Evolutionary conservation across 2,329 filamentous ascomycete species (phyloP).

Genomic region (Amauroascus niger): DNA sequence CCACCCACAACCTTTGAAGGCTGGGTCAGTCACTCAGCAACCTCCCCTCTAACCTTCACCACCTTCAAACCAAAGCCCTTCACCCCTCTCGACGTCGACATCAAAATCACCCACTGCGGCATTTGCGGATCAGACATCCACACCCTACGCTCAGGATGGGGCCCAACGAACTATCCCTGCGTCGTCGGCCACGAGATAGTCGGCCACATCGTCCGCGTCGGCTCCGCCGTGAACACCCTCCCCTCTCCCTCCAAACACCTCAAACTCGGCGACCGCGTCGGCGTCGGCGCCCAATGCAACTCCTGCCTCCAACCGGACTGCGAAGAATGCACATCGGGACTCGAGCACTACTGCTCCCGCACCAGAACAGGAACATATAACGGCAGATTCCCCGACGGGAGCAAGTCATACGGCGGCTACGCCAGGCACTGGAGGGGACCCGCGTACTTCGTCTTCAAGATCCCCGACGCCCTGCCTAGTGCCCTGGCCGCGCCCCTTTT

Average conservation of each 20-base stretch:
- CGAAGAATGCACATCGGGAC: conserved; percentile 31
- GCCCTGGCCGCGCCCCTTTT: conserved; percentile 58
- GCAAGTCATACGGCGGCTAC: conserved; percentile 58
- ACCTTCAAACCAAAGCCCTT: conserved; percentile 25
- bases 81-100: conserved; percentile 54
- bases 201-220: conserved; percentile 58
- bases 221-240: conserved; percentile 50
- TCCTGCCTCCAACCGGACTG: conserved; percentile 43
- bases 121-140: conserved; percentile 65
- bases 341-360: conserved; percentile 35
- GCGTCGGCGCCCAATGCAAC: conserved; percentile 56
- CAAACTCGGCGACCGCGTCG: conserved; percentile 55
- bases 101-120: conserved; percentile 75
- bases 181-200: conserved; percentile 55
- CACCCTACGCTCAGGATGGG: conserved; percentile 53
- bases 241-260: conserved; percentile 36
- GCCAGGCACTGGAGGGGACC: conserved; percentile 47
- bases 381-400: conserved; percentile 27
- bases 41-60: conserved; percentile 26
- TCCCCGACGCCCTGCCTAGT: conserved; percentile 43
- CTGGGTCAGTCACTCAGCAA: conserved; percentile 33
- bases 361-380: conserved; percentile 34
- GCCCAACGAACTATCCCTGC: conserved; percentile 43
- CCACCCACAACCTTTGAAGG: conserved; percentile 25
- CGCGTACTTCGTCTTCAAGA: conserved; percentile 50